phyloP scores from a whole-genome alignment of 2,329 filamentous ascomycete species.

The Capronia epimyces region DNA sequence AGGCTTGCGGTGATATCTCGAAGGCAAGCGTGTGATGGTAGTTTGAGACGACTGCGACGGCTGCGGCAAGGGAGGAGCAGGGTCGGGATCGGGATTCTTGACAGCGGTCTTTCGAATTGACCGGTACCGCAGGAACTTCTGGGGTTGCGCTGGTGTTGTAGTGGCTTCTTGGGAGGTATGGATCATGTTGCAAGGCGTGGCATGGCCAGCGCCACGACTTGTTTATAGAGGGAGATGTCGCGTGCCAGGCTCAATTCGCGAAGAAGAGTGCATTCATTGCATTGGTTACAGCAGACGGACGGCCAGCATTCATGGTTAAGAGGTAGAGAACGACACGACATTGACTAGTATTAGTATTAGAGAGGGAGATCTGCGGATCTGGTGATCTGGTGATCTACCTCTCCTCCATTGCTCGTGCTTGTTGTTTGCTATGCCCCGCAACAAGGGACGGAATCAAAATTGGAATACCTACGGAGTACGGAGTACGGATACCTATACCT shows the following conservation, averaged over 20 bases:
- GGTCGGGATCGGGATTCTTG: constrained; percentile 4
- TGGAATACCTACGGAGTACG: background rate
- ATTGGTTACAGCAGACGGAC: too few species aligned
- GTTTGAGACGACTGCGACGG: constrained; percentile 4
- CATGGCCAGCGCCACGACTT: background rate
- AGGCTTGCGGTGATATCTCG: constrained; percentile 19
- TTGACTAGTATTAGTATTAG: too few species aligned
- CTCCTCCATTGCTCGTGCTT: background rate
- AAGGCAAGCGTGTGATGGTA: constrained; percentile 17
- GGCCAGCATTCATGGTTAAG: too few species aligned
- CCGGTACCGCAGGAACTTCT: constrained; percentile 54
- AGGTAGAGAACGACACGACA: too few species aligned
- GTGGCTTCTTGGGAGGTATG: background rate
- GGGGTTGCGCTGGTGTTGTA: constrained; percentile 9
- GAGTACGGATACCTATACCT: too few species aligned
- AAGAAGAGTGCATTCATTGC: background rate
- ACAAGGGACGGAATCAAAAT: constrained; percentile 3
- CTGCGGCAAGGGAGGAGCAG: constrained; percentile 12
- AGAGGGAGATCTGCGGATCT: background rate
- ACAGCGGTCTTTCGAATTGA: constrained; percentile 47
- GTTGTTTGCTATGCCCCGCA: background rate
- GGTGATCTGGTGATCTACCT: background rate
- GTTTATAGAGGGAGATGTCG: background rate
- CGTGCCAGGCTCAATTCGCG: background rate
- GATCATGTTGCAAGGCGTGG: constrained; percentile 8